Conservation (phyloP, 495 filamentous ascomycete species). For the Cercophora samala region DNA sequence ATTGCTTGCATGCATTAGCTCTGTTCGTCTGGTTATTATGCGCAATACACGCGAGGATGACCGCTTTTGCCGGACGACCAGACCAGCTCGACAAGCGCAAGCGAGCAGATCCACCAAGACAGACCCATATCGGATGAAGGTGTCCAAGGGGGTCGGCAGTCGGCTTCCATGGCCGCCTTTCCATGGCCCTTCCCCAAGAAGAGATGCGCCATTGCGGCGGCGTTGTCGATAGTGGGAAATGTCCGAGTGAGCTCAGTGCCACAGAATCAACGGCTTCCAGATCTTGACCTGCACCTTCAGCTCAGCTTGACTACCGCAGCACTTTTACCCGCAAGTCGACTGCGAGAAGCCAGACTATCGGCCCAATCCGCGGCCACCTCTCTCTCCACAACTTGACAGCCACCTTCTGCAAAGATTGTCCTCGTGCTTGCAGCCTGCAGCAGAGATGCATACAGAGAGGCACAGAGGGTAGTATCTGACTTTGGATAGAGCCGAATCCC, state of each 20-base stretch:
- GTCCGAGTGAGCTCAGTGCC: not conserved
- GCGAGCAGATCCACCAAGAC: not conserved
- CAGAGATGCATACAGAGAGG: conserved; percentile 1
- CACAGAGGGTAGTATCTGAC: not conserved
- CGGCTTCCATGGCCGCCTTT: not conserved
- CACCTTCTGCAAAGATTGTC: conserved; percentile 9
- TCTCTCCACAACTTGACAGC: conserved; percentile 10
- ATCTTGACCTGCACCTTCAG: not conserved
- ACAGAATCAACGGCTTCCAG: conserved; percentile 4
- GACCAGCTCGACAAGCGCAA: not conserved
- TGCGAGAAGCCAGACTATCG: conserved; percentile 7
- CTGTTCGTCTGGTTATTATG: not conserved
- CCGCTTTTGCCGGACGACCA: not conserved
- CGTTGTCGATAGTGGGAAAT: not conserved
- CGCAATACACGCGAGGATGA: not conserved
- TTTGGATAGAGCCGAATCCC: too few relatives aligned
- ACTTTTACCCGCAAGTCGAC: conserved; percentile 8
- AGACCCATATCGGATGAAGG: not conserved
- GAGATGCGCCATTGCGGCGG: conserved; percentile 11
- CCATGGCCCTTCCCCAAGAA: not conserved
- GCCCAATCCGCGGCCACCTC: conserved; percentile 15
- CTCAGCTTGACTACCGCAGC: not conserved
- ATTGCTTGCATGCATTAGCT: conserved; percentile 35
- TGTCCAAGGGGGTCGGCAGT: not conserved
- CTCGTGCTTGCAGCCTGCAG: conserved; percentile 3